A percentile compares a stretch with the other conserved stretches of the same genome.
phyloP scores from a whole-genome alignment of 1,284 basidiomycete species.

The Phylloporus gajari region DNA sequence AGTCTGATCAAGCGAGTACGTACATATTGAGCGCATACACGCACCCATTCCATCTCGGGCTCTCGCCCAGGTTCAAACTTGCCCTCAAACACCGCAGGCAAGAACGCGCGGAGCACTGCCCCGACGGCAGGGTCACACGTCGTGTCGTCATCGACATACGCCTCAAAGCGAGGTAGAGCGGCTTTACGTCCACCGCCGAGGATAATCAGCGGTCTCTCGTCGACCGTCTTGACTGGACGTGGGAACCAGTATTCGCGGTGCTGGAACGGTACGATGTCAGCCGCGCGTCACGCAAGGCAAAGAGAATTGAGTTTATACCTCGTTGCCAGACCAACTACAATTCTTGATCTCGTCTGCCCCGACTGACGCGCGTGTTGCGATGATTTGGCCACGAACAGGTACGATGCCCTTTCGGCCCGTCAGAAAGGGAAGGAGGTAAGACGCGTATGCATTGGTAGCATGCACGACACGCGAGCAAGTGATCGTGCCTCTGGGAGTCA shows the following conservation, averaged over 20 bases:
- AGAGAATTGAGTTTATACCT: constrained; percentile 27
- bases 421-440: constrained; percentile 69
- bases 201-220: constrained; percentile 68
- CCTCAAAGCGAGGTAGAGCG: constrained; percentile 57
- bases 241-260: constrained; percentile 85
- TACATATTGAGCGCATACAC: constrained; percentile 63
- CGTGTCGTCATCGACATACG: constrained; percentile 71
- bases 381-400: constrained; percentile 79
- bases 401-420: constrained; percentile 66
- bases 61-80: constrained; percentile 57
- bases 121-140: constrained; percentile 60
- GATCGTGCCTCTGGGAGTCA: constrained; percentile 69
- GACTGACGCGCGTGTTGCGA: constrained; percentile 67
- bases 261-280: constrained; percentile 6
- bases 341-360: constrained; percentile 48
- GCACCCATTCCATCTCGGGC: constrained; percentile 77
- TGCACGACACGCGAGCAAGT: constrained; percentile 73
- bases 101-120: constrained; percentile 61
- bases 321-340: constrained; percentile 59
- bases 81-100: constrained; percentile 68
- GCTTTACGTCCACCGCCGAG: constrained; percentile 76
- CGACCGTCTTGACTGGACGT: constrained; percentile 57
- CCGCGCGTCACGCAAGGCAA: not conserved
- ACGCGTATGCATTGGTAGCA: constrained; percentile 83
- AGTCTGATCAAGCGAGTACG: constrained; percentile 35